These are phyloP conservation scores for Hermanozyma aechmeae DNA, from an alignment of 805 yeast species.

Conservation along the genomic window DNA sequence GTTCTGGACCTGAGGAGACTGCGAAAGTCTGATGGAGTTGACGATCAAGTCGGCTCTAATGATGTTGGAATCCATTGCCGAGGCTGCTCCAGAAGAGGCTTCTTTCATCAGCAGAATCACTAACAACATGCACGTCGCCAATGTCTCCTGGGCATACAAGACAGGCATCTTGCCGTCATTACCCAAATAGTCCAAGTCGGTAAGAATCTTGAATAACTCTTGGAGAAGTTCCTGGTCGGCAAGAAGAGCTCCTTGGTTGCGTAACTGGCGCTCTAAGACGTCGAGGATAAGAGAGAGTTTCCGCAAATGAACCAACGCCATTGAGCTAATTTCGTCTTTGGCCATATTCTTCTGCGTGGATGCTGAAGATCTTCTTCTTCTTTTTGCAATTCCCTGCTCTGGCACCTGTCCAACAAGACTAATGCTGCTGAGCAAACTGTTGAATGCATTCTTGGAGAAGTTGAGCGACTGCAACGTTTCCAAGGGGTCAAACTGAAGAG, in stretches of 20 bases:
- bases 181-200: constrained; percentile 77
- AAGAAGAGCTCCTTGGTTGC: constrained; percentile 18
- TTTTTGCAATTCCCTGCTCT: constrained; percentile 50
- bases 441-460: constrained; percentile 48
- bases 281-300: constrained; percentile 76
- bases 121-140: constrained; percentile 77
- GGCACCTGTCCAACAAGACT: constrained; percentile 43
- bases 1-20: constrained; percentile 93
- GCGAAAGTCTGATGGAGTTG: constrained; percentile 79
- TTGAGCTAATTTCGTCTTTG: constrained; percentile 55
- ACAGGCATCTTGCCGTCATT: constrained; percentile 89
- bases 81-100: constrained; percentile 15
- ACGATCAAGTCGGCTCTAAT: constrained; percentile 87
- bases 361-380: constrained; percentile 76
- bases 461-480: constrained; percentile 45
- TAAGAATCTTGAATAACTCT: constrained; percentile 49
- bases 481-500: constrained; percentile 24
- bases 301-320: constrained; percentile 72
- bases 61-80: constrained; percentile 46
- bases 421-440: constrained; percentile 48
- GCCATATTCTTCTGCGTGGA: constrained; percentile 69
- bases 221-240: constrained; percentile 39
- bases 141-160: constrained; percentile 79
- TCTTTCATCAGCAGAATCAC: constrained; percentile 49
- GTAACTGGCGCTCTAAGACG: constrained; percentile 50